Conservation (phyloP, 306 rosid genomes). For the Pterocarpus macrocarpus region DNA sequence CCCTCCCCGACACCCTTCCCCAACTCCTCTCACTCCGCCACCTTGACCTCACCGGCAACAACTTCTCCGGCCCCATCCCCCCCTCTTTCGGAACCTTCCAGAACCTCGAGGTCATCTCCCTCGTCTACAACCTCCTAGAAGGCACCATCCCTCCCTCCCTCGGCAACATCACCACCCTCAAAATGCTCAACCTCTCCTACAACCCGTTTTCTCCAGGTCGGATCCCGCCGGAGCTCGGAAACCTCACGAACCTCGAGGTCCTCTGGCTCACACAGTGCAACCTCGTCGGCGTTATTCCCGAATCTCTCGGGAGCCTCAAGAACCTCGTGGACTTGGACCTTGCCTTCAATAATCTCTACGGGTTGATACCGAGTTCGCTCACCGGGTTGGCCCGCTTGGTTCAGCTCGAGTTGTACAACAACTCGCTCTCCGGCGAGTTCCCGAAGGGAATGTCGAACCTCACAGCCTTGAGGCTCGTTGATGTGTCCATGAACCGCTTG, state of each 20-base stretch:
- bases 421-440: constrained; percentile 73
- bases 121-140: constrained; percentile 71
- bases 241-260: constrained; percentile 66
- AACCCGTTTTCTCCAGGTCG: constrained; percentile 72
- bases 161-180: constrained; percentile 68
- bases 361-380: constrained; percentile 68
- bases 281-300: constrained; percentile 75
- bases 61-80: constrained; percentile 81
- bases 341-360: constrained; percentile 64
- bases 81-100: constrained; percentile 61
- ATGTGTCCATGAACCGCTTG: constrained; percentile 78
- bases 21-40: constrained; percentile 60
- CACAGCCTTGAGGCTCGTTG: constrained; percentile 67
- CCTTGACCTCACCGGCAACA: constrained; percentile 83
- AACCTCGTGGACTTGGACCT: constrained; percentile 70
- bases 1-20: constrained; percentile 65
- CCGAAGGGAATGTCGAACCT: constrained; percentile 78
- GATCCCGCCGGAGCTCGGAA: constrained; percentile 77
- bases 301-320: constrained; percentile 64
- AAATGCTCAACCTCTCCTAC: constrained; percentile 79
- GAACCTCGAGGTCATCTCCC: constrained; percentile 72
- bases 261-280: constrained; percentile 79
- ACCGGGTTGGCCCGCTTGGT: constrained; percentile 52
- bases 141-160: constrained; percentile 64
- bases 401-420: constrained; percentile 87